A percentile compares a stretch with the other conserved stretches of the same genome.
These are phyloP conservation scores for Ophiorrhiza pumila DNA, from an alignment of 257 asterid genomes.

Conservation along the genomic window DNA sequence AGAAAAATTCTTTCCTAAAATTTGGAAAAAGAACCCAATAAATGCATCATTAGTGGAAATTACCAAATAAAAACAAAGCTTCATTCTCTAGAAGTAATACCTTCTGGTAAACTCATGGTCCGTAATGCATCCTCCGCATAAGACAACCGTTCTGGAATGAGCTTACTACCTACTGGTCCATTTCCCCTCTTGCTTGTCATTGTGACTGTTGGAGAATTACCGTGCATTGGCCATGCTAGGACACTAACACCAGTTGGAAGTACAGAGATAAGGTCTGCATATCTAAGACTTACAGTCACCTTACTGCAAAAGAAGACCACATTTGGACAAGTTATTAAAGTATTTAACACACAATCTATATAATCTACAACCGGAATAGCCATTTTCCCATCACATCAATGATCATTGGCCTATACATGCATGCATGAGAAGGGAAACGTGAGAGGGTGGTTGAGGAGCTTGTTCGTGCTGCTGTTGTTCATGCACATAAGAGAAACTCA, in stretches of 20 bases:
- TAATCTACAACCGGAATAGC: background rate
- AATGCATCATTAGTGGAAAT: conserved; percentile 1
- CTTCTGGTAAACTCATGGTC: conserved; percentile 85
- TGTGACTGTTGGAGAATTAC: conserved; percentile 32
- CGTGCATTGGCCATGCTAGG: conserved; percentile 76
- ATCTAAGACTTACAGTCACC: conserved; percentile 77
- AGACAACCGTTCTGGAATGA: conserved; percentile 57
- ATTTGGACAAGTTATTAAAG: background rate
- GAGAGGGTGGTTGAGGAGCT: too few relatives aligned
- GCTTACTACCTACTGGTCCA: conserved; percentile 31
- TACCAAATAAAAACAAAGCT: background rate
- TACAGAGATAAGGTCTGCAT: conserved; percentile 62
- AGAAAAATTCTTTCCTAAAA: background rate
- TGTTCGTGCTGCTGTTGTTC: too few relatives aligned
- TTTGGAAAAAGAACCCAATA: conserved; percentile 5
- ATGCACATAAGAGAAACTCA: background rate
- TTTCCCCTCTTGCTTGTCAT: conserved; percentile 40
- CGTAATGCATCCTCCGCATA: conserved; percentile 83
- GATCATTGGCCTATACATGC: background rate
- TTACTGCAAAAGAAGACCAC: conserved; percentile 50
- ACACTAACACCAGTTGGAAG: conserved; percentile 81
- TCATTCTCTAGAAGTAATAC: conserved; percentile 29
- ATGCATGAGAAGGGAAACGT: background rate
- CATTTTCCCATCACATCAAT: background rate
- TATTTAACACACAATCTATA: background rate